phyloP scores from a whole-genome alignment of 108 stramenopile genomes.

The Fragilariopsis cylindrus region DNA sequence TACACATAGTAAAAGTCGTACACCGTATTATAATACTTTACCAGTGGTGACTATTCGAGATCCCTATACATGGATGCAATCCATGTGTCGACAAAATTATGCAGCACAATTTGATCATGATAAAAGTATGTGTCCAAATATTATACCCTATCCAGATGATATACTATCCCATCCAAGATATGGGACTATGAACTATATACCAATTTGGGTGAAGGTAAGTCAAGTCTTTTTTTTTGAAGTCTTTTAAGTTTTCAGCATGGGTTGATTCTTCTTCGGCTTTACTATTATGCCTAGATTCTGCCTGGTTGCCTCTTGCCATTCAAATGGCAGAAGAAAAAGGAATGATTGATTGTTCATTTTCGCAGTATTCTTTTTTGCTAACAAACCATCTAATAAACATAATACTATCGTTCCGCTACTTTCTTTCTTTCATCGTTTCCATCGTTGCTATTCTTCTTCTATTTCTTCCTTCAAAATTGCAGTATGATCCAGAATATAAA shows the following conservation, averaged over 20 bases:
- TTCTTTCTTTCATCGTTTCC: too few species aligned
- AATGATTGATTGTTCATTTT: too few species aligned
- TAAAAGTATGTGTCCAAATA: constrained; percentile 52
- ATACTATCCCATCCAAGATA: constrained; percentile 26
- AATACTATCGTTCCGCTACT: too few species aligned
- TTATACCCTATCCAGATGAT: constrained; percentile 45
- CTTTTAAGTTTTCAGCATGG: too few species aligned
- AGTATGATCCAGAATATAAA: background rate
- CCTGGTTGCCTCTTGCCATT: too few species aligned
- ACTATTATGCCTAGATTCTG: too few species aligned
- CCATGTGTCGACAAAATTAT: constrained; percentile 63
- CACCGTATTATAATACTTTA: constrained; percentile 6
- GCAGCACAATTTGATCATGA: constrained; percentile 48
- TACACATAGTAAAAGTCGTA: background rate
- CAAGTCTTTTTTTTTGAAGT: background rate
- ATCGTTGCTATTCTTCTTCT: too few species aligned
- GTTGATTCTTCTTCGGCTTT: too few species aligned
- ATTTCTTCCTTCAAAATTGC: background rate
- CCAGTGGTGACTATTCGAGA: constrained; percentile 66
- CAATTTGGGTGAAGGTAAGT: constrained; percentile 15
- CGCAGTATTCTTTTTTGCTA: too few species aligned
- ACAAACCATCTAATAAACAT: too few species aligned
- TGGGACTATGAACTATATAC: constrained; percentile 29
- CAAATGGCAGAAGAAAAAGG: too few species aligned
- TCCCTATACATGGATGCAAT: constrained; percentile 78